A percentile compares a stretch with the other conserved stretches of the same genome.
phyloP scores from a whole-genome alignment of 306 rosid species.

The Cyclanthera cordifolia region DNA sequence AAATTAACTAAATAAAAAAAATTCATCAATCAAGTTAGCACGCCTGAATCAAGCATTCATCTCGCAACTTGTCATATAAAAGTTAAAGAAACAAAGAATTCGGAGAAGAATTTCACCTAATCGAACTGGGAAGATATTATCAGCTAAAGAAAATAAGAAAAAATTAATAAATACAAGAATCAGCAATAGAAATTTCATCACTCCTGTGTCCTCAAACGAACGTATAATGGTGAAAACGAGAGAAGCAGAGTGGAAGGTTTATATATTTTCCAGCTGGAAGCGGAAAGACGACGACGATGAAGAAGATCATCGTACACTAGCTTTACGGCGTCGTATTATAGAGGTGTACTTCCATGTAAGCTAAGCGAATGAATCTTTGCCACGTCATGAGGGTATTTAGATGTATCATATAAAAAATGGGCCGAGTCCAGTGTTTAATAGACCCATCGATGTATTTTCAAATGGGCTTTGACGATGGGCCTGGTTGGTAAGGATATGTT shows the following conservation, averaged over 20 bases:
- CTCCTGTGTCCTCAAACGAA: neutral
- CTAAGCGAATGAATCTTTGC: neutral
- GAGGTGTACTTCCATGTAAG: neutral
- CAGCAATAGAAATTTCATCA: slow-evolving; percentile 29
- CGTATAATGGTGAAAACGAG: neutral
- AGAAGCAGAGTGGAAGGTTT: neutral
- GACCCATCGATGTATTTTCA: neutral
- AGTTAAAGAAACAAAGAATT: neutral
- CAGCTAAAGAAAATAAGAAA: slow-evolving; percentile 30
- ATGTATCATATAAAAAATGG: neutral
- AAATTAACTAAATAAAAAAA: neutral
- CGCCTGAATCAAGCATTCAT: neutral
- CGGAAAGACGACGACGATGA: neutral
- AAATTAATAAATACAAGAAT: slow-evolving; percentile 19
- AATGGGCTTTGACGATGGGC: neutral
- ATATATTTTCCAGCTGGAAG: neutral
- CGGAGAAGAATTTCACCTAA: slow-evolving; percentile 28
- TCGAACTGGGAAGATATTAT: slow-evolving; percentile 47
- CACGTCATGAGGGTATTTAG: neutral
- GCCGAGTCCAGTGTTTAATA: neutral
- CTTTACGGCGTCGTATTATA: neutral
- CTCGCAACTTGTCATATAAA: neutral
- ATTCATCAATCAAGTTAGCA: neutral
- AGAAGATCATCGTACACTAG: neutral
- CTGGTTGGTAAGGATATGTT: too few species aligned